Base-by-base conservation (phyloP, 202 grass and related monocot species). In the Carex arenaria region DNA sequence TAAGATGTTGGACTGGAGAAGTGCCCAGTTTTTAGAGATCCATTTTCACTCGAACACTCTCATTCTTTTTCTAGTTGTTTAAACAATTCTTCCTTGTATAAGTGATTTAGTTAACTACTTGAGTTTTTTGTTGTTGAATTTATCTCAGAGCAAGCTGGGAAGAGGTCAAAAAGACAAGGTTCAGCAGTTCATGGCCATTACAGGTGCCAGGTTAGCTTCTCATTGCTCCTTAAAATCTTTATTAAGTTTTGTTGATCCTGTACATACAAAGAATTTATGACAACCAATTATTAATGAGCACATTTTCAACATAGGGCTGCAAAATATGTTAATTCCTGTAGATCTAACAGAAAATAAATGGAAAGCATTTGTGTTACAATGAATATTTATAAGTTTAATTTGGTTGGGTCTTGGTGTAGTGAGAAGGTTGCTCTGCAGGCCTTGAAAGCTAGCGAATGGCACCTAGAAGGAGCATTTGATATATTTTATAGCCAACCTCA, bases 391-490 rank as follows among this genome's bases (percentile, higher is more conserved):
- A 36, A 34, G 17, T 78, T 76, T 53, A 11, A 78, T 57, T 78
- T 59, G 15, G 7, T 56, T 60, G 73, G 9, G 19, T 72, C 8
- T 1, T 57, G 26, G 12, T 78, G 28, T 90, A 99, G 97, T 74
- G 97, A 99, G 89, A 99, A 96, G 85, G 79, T 94, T 75, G 97
- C 97, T 80, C 87, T 99, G 86, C 97, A 97, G 81, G 93, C 93
- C 51, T 64, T 99, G 52, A 99, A 99, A 92, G 91, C 85, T 82
- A 97, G 97, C 78, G 97, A 99, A 80, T 99, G 97, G 97, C 97
- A 99, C 79, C 80, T 99, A 57, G 97, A 99, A 86, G 97, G 93
- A 60, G 93, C 97, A 87, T 99, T 99, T 92, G 97, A 99, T 85
- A 89, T 87, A 54, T 99, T 99, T 81, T 96, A 99, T 83, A 99